Percentiles rank a stretch among this genome's conserved stretches.
These are phyloP conservation scores for Tetracladium marchalianum DNA, from an alignment of 495 filamentous ascomycete genomes.

Conservation along the genomic window DNA sequence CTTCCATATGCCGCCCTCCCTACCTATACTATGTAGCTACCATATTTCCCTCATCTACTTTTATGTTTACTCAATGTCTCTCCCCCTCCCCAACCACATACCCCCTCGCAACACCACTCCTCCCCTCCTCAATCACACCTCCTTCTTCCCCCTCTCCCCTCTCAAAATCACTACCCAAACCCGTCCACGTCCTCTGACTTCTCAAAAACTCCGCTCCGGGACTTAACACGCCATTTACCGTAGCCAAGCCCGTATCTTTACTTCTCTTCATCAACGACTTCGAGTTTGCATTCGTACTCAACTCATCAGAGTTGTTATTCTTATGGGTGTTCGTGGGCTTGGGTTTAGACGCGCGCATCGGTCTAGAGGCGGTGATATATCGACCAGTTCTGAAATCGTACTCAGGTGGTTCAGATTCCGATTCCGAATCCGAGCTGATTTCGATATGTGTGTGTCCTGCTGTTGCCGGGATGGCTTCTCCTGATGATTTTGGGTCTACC, in stretches of 20 bases:
- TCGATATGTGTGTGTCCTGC: neutral
- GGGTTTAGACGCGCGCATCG: conserved; percentile 43
- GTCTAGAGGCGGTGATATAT: conserved; percentile 73
- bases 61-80: neutral
- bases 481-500: no score
- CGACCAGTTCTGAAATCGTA: conserved; percentile 85
- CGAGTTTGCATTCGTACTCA: conserved; percentile 9
- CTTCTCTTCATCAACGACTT: conserved; percentile 47
- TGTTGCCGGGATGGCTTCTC: conserved; percentile 1
- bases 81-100: conserved; percentile 61
- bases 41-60: neutral
- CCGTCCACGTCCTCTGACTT: conserved; percentile 81
- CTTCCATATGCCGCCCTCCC: neutral
- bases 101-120: conserved; percentile 81
- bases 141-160: conserved; percentile 20
- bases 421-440: conserved; percentile 30
- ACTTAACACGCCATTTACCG: conserved; percentile 70
- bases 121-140: conserved; percentile 68
- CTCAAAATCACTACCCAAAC: conserved; percentile 79
- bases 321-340: conserved; percentile 16
- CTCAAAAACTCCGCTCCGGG: conserved; percentile 83
- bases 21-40: neutral
- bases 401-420: conserved; percentile 65
- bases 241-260: conserved; percentile 56
- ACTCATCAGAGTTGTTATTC: conserved; percentile 10